Percentiles rank a stretch among this genome's conserved stretches.
These are phyloP conservation scores for Adansonia gregorii DNA, from an alignment of 441 rosid genomes.

Conservation along the genomic window DNA sequence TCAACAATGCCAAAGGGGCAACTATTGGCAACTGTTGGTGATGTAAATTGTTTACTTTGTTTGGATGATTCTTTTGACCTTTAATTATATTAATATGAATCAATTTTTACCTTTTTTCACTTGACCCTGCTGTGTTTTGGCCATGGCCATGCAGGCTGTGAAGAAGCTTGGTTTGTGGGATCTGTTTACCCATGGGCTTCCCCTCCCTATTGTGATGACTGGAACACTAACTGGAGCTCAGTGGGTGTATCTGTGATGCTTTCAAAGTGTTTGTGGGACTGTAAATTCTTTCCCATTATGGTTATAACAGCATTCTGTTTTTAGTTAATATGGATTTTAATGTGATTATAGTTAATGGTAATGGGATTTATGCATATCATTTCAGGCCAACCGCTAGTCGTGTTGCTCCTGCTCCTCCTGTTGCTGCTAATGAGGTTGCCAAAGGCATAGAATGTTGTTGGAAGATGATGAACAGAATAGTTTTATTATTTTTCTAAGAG, in stretches of 20 bases:
- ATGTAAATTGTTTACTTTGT: conserved; percentile 56
- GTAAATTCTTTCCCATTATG: conserved; percentile 49
- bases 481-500: background rate
- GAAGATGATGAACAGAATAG: background rate
- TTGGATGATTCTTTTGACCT: background rate
- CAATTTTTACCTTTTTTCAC: background rate
- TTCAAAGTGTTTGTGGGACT: conserved; percentile 97
- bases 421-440: conserved; percentile 35
- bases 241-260: conserved; percentile 93
- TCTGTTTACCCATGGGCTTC: conserved; percentile 95
- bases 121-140: background rate
- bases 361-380: conserved; percentile 22
- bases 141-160: conserved; percentile 69
- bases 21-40: conserved; percentile 97
- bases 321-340: background rate
- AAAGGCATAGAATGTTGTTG: conserved; percentile 42
- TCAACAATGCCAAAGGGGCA: conserved; percentile 98
- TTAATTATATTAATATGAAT: background rate
- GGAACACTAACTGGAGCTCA: conserved; percentile 99
- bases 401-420: conserved; percentile 58
- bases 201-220: conserved; percentile 97
- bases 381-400: conserved; percentile 94
- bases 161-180: conserved; percentile 90
- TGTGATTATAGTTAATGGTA: background rate
- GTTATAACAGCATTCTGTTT: background rate